Evolutionary conservation across 2,329 filamentous ascomycete species (phyloP), one percentile per base, ranked within the genome.

Genomic region (Aspergillus ochraceus): DNA sequence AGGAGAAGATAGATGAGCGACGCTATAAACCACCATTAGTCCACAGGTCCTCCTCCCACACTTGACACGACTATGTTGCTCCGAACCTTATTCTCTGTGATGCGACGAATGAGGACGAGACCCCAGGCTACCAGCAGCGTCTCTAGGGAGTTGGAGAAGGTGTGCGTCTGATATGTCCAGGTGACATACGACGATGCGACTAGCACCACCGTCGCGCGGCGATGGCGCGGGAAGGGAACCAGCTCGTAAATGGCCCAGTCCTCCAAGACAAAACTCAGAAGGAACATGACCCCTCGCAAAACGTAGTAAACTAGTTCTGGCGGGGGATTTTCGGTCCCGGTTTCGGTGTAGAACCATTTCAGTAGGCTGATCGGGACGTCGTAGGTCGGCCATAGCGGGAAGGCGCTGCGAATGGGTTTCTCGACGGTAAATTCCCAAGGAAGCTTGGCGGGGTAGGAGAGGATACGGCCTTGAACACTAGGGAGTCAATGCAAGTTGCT

Each of bases 151-250:
- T 99, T 99, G 64, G 94, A 98, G 76, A 99, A 98, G 12, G 95
- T 98, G 77, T 99, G 95, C 19, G 92, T 95, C 78, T 99, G 95
- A 79, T 94, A 97, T 49, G 94, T 97, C 94, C 95, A 99, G 52
- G 95, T 99, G 68, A 97, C 94, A 78, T 98, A 99, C 26, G 92
- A 97, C 29, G 94, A 98, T 50, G 94, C 92, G 61, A 97, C 90
- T 59, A 99, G 83, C 50, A 96, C 82, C 49, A 96, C 86, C 10
- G 92, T 91, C 57, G 89, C 81, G 67, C 86, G 86, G 64, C 92
- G 88, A 70, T 85, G 80, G 61, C 88, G 88, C 63, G 87, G 87
- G 45, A 89, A 90, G 62, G 88, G 87, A 57, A 97, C 88, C 64
- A 98, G 83, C 76, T 99, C 95, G 80, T 97, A 88, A 60, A 99